Evolutionary conservation across 2,329 filamentous ascomycete species (phyloP).

Genomic region (Byssothecium circinans): DNA sequence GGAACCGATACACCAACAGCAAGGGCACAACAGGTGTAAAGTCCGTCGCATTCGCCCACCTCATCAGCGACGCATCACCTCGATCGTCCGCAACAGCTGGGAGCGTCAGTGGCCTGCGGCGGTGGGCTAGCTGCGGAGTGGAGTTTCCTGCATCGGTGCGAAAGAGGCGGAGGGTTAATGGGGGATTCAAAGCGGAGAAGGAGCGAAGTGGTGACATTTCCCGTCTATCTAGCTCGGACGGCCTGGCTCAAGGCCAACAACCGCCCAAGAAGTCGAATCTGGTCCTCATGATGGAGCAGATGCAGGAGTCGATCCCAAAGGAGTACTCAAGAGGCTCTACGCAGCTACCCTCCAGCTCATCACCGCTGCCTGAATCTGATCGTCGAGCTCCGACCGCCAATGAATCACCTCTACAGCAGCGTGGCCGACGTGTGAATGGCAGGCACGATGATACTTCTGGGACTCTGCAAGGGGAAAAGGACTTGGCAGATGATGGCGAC

Average conservation of each 20-base stretch:
- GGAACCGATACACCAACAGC: constrained; percentile 49
- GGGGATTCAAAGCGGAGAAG: constrained; percentile 35
- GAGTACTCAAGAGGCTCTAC: constrained; percentile 21
- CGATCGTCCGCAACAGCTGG: constrained; percentile 49
- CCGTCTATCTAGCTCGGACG: constrained; percentile 35
- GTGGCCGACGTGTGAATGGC: constrained; percentile 15
- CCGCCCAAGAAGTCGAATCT: constrained; percentile 31
- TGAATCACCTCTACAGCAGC: constrained; percentile 38
- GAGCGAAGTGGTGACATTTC: constrained; percentile 31
- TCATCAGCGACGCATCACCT: constrained; percentile 52
- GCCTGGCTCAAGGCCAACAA: constrained; percentile 28
- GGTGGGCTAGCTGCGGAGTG: constrained; percentile 55
- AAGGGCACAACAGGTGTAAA: constrained; percentile 43
- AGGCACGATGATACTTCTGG: not conserved
- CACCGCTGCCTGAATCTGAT: constrained; percentile 46
- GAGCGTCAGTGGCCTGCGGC: constrained; percentile 49
- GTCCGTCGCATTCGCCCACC: constrained; percentile 46
- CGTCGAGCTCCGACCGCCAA: constrained; percentile 15
- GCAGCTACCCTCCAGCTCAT: constrained; percentile 50
- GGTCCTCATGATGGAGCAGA: constrained; percentile 45
- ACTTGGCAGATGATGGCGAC: not conserved
- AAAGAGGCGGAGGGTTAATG: constrained; percentile 46
- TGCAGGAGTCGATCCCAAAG: constrained; percentile 49
- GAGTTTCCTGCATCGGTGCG: constrained; percentile 49
- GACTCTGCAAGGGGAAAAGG: not conserved